Base-by-base conservation (phyloP, 164 flowering plant genomes). In the Saururus chinensis region DNA sequence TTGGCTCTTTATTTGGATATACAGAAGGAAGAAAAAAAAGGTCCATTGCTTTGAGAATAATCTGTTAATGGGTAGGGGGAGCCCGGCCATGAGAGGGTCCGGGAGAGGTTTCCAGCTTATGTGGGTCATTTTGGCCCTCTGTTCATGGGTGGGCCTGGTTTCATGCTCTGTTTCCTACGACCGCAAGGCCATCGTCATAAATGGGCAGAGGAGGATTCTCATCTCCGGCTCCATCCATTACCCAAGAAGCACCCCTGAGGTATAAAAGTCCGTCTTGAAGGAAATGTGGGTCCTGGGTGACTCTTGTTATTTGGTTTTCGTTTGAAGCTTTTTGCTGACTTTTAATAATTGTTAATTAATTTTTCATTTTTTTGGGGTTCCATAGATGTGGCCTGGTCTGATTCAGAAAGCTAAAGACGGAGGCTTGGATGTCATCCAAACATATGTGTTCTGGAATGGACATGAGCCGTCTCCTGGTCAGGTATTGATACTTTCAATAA, bases 151-250 rank as follows among this genome's bases (percentile, higher is more conserved):
- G 37, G 19, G 53, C 22, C 60, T 69, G 51, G 85, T 69, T 49
- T 56, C 51, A 58, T 82, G 86, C 21, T 70, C 86, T 67, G 96
- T 92, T 19, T 61, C 83, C 24, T 92, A 89, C 60, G 96, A 92
- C 61, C 71, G 71, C 20, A 86, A 74, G 60, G 87, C 93, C 16
- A 64, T 92, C 9, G 71, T 80, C 41, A 65, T 92, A 25, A 78
- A 92, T 80, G 95, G 95, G 41, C 75, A 79, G 60, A 75, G 87
- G 48, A 82, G 81, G 68, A 83, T 92, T 65, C 86, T 87, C n/a
- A 68, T 89, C 41, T 89, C 98, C 63, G 96, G 96, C n/a, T 88
- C 98, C 65, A 85, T 91, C 76, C 97, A 91, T 60, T 91, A 91
- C 67, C 97, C 97, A 24, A 75, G 97, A 76, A 91, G 98, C 75